These are phyloP conservation scores for Tillandsia fasciculata DNA, from an alignment of 176 grass and related monocot genomes.

Conservation along the genomic window DNA sequence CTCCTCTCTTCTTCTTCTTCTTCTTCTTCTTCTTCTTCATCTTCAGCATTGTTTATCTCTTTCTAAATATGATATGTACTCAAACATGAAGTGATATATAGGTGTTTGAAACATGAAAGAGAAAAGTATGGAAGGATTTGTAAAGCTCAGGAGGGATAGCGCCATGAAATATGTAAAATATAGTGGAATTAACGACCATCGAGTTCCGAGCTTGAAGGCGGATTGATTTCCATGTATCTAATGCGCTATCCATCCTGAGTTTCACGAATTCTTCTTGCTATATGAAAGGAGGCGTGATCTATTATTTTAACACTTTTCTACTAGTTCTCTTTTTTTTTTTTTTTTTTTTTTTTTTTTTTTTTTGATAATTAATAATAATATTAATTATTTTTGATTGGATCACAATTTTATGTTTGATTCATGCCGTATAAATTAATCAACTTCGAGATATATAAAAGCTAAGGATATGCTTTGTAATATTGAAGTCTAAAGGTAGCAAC, in stretches of 20 bases:
- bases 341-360: neutral
- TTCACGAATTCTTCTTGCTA: slow-evolving; percentile 31
- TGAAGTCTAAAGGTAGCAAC: no score
- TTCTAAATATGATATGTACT: no score
- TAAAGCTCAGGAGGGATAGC: slow-evolving; percentile 45
- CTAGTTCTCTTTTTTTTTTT: slow-evolving; percentile 20
- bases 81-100: no score
- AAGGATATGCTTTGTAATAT: no score
- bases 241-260: slow-evolving; percentile 42
- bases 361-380: neutral
- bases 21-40: no score
- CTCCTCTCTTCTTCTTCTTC: no score
- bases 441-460: no score
- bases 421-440: no score
- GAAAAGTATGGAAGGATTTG: slow-evolving; percentile 23
- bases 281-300: neutral
- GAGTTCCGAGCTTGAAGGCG: neutral
- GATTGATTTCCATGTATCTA: neutral
- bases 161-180: neutral
- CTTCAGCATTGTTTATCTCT: no score
- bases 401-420: no score
- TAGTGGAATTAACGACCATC: neutral
- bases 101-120: neutral
- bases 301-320: slow-evolving; percentile 3
- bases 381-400: no score